Conservation (phyloP, 495 filamentous ascomycete species). For the Penicillium simplicissimum region DNA sequence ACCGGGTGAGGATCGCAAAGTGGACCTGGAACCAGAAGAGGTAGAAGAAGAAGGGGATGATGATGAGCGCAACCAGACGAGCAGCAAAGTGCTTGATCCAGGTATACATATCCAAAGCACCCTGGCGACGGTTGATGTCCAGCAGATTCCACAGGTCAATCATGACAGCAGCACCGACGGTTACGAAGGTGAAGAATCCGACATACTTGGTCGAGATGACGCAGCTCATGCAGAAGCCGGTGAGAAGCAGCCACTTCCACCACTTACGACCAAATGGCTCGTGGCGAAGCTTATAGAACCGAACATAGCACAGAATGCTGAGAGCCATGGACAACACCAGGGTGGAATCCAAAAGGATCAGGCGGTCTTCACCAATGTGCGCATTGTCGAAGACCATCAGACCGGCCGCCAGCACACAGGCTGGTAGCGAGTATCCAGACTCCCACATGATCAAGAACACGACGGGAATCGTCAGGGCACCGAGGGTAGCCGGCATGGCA, state of each 20-base stretch:
- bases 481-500: conserved; percentile 87
- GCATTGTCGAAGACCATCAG: conserved; percentile 96
- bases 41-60: conserved; percentile 95
- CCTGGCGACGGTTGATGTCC: conserved; percentile 77
- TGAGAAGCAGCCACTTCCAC: conserved; percentile 99
- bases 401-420: conserved; percentile 80
- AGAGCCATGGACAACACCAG: conserved; percentile 94
- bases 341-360: conserved; percentile 94
- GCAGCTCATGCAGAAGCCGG: conserved; percentile 90
- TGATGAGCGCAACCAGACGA: conserved; percentile 76
- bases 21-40: conserved; percentile 99
- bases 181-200: conserved; percentile 94
- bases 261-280: conserved; percentile 89
- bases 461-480: conserved; percentile 89
- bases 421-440: conserved; percentile 93
- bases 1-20: conserved; percentile 83
- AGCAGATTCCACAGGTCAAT: conserved; percentile 96
- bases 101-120: conserved; percentile 70
- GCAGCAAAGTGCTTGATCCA: conserved; percentile 91
- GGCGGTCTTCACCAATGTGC: conserved; percentile 92
- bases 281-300: conserved; percentile 96
- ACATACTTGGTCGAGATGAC: conserved; percentile 99
- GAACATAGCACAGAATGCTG: conserved; percentile 89
- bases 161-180: conserved; percentile 88
- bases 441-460: conserved; percentile 99